phyloP scores from a whole-genome alignment of 2,329 filamentous ascomycete genomes.

The Domatiomyces globalis region DNA sequence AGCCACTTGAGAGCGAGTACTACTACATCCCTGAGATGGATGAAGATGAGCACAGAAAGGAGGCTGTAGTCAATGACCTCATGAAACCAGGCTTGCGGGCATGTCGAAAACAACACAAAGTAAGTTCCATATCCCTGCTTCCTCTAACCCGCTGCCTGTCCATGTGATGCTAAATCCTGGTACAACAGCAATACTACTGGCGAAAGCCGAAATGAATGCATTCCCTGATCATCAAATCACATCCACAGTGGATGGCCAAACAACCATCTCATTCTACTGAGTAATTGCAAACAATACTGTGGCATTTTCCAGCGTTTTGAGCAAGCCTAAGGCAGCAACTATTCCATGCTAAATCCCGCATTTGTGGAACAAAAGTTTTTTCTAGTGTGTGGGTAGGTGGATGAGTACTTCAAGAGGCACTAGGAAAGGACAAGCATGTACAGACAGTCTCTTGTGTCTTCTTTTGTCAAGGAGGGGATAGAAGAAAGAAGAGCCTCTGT shows the following conservation, averaged over 20 bases:
- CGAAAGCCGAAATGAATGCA: conserved; percentile 42
- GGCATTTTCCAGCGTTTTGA: conserved; percentile 2
- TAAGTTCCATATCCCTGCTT: conserved; percentile 31
- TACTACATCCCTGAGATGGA: conserved; percentile 90
- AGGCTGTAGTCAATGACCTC: conserved; percentile 72
- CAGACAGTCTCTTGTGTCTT: too few species aligned
- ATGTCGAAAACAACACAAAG: conserved; percentile 95
- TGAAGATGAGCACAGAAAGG: conserved; percentile 58
- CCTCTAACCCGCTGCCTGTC: conserved; percentile 1
- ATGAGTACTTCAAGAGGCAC: not conserved
- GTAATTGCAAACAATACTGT: conserved; percentile 26
- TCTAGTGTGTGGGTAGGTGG: not conserved
- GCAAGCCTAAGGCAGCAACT: not conserved
- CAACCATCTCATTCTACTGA: conserved; percentile 7
- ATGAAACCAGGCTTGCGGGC: conserved; percentile 77
- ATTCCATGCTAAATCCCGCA: not conserved
- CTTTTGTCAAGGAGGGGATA: not conserved
- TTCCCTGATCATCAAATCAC: too few species aligned
- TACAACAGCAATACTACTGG: conserved; percentile 55
- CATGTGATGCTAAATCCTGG: conserved; percentile 16
- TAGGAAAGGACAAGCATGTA: not conserved
- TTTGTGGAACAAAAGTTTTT: not conserved
- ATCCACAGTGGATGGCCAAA: not conserved
- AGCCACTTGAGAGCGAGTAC: conserved; percentile 86
- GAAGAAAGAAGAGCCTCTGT: not conserved